Conservation (phyloP, 2,329 filamentous ascomycete genomes). For the Aspergillus alliaceus region DNA sequence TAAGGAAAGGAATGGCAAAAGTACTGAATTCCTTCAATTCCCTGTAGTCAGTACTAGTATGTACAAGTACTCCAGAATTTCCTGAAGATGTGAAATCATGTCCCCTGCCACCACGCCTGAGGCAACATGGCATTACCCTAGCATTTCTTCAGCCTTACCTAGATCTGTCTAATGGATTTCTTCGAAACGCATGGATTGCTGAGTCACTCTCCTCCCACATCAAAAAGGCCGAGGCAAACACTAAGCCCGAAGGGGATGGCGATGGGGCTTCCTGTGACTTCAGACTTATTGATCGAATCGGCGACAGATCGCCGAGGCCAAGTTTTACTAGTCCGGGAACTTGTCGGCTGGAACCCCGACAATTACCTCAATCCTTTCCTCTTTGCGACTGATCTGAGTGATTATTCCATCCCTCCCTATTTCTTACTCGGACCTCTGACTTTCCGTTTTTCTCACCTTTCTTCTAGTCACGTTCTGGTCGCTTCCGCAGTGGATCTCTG, state of each 20-base stretch:
- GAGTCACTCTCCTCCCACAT: too few species aligned
- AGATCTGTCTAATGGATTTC: too few species aligned
- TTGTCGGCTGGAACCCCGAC: not conserved
- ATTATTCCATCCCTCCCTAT: conserved; percentile 4
- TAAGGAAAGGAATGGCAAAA: too few species aligned
- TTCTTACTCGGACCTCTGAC: not conserved
- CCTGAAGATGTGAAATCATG: too few species aligned
- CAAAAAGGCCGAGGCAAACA: not conserved
- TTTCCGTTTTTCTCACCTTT: not conserved
- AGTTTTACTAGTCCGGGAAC: not conserved
- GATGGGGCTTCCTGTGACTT: not conserved
- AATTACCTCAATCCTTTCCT: conserved; percentile 2
- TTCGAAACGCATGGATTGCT: too few species aligned
- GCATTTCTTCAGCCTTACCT: not conserved
- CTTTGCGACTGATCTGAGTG: too few species aligned
- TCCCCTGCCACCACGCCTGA: too few species aligned
- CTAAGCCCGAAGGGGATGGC: not conserved
- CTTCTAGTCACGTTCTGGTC: not conserved
- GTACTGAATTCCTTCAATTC: too few species aligned
- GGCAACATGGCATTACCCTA: not conserved
- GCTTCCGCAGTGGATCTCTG: not conserved
- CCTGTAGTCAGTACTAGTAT: too few species aligned
- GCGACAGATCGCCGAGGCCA: not conserved
- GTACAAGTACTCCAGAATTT: too few species aligned
- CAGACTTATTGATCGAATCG: not conserved